Conservation (phyloP, 495 filamentous ascomycete genomes). For the Lichenothelia convexa region DNA sequence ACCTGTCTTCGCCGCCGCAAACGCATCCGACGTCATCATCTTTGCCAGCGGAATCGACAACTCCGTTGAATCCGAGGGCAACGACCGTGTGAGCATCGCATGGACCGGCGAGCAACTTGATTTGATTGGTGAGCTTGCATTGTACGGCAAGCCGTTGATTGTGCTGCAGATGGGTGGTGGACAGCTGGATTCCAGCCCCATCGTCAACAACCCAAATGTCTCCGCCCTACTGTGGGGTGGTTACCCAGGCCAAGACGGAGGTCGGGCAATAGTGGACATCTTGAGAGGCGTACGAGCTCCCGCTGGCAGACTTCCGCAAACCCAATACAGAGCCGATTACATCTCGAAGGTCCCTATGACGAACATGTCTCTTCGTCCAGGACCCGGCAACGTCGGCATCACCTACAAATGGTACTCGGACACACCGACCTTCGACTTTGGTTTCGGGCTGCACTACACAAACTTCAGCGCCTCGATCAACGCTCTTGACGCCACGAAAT, state of each 20-base stretch:
- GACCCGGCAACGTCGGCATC: slow-evolving; percentile 24
- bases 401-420: slow-evolving; percentile 47
- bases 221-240: slow-evolving; percentile 38
- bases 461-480: slow-evolving; percentile 24
- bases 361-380: slow-evolving; percentile 37
- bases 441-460: slow-evolving; percentile 36
- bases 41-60: slow-evolving; percentile 41
- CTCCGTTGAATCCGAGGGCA: slow-evolving; percentile 34
- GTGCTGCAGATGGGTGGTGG: slow-evolving; percentile 38
- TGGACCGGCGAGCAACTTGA: slow-evolving; percentile 41
- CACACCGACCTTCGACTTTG: slow-evolving; percentile 34
- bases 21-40: slow-evolving; percentile 34
- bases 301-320: slow-evolving; percentile 37
- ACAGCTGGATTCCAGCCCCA: slow-evolving; percentile 16
- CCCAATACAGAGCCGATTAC: slow-evolving; percentile 40
- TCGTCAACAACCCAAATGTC: slow-evolving; percentile 27
- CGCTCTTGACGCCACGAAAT: slow-evolving; percentile 8
- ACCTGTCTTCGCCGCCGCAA: slow-evolving; percentile 26
- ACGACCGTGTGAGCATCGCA: slow-evolving; percentile 35
- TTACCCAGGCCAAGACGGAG: slow-evolving; percentile 42
- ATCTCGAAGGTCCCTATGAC: slow-evolving; percentile 33
- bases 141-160: slow-evolving; percentile 33
- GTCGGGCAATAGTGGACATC: slow-evolving; percentile 35
- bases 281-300: slow-evolving; percentile 34
- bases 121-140: slow-evolving; percentile 32